Percentiles rank a stretch among this genome's conserved stretches.
Conservation (phyloP, 257 asterid species). For the Capsicum pubescens region DNA sequence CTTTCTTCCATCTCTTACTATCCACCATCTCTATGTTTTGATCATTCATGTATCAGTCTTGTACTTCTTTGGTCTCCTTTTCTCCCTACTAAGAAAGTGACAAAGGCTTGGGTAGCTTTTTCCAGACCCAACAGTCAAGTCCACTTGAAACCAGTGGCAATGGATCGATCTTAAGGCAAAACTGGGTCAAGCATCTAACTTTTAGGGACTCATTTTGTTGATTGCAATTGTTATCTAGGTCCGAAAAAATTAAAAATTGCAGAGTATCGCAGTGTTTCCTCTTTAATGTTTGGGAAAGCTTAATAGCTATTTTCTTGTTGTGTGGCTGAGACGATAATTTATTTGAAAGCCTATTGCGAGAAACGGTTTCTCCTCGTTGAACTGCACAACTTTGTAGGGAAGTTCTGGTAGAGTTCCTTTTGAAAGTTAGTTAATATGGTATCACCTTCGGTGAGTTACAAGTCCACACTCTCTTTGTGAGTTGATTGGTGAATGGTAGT, state of each 20-base stretch:
- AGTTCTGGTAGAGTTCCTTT: neutral
- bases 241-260: neutral
- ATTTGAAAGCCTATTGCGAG: neutral
- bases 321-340: neutral
- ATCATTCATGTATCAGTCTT: neutral
- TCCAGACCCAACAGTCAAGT: neutral
- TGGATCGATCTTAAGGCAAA: neutral
- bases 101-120: neutral
- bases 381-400: neutral
- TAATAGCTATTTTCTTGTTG: neutral
- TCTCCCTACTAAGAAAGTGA: neutral
- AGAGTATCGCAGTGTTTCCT: neutral
- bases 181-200: neutral
- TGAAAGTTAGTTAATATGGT: neutral
- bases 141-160: neutral
- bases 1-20: too few species aligned
- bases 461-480: neutral
- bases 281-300: constrained; percentile 6
- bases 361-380: neutral
- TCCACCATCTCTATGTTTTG: neutral
- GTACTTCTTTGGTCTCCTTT: neutral
- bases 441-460: neutral
- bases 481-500: neutral
- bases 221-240: neutral
- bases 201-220: neutral